Evolutionary conservation across 2,329 filamentous ascomycete species (phyloP).

Genomic region (Verticillium longisporum): DNA sequence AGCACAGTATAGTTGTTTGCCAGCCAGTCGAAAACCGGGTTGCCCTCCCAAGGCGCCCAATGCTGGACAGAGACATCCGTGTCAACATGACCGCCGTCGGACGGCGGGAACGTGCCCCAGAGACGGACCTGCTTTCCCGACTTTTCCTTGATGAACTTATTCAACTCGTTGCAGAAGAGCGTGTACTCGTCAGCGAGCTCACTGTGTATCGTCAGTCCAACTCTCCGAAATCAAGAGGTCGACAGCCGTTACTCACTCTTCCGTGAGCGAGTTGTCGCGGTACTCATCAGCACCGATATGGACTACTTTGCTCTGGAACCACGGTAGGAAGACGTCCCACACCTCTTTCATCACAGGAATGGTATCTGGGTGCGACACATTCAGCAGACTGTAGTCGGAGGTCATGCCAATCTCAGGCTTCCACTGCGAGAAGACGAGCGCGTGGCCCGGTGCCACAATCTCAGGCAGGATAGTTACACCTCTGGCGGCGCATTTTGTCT

Average conservation of each 20-base stretch:
- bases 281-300: conserved; percentile 51
- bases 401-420: conserved; percentile 42
- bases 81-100: conserved; percentile 26
- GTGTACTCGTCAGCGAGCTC: conserved; percentile 39
- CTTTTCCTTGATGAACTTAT: conserved; percentile 27
- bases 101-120: conserved; percentile 42
- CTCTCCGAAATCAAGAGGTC: too few relatives aligned
- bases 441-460: conserved; percentile 48
- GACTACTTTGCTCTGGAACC: conserved; percentile 46
- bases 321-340: conserved; percentile 45
- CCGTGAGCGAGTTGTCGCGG: conserved; percentile 13
- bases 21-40: conserved; percentile 14
- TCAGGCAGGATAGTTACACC: conserved; percentile 48
- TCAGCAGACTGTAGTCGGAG: conserved; percentile 36
- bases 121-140: conserved; percentile 38
- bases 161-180: conserved; percentile 42
- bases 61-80: conserved; percentile 35
- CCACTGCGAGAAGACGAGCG: conserved; percentile 46
- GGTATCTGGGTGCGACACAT: conserved; percentile 43
- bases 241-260: background rate
- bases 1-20: conserved; percentile 13
- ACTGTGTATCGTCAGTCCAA: background rate
- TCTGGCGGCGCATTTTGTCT: conserved; percentile 39
- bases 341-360: conserved; percentile 41
- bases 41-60: conserved; percentile 21